Evolutionary conservation across 2,329 filamentous ascomycete species (phyloP).

Genomic region (Exserohilum turcica): DNA sequence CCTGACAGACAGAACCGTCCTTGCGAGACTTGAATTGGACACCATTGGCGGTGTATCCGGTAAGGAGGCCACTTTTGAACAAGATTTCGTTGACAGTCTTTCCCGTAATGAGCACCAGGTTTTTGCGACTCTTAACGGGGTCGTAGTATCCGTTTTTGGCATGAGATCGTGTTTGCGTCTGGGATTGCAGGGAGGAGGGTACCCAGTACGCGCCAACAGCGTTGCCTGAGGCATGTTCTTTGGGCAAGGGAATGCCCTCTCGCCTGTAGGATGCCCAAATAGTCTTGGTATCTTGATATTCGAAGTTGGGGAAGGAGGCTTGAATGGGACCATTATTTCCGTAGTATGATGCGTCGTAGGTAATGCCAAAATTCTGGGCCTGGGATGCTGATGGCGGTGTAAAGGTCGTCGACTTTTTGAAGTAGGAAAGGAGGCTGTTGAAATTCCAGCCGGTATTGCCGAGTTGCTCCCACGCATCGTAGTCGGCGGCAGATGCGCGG

Average conservation of each 20-base stretch:
- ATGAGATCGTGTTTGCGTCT: conserved; percentile 42
- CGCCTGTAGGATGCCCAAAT: conserved; percentile 30
- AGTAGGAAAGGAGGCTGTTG: conserved; percentile 36
- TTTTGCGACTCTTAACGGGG: conserved; percentile 26
- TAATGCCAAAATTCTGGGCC: conserved; percentile 27
- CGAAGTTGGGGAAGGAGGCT: conserved; percentile 34
- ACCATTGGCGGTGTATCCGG: conserved; percentile 25
- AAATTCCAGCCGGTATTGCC: conserved; percentile 58
- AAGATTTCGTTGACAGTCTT: conserved; percentile 35
- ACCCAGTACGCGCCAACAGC: conserved; percentile 39
- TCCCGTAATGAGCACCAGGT: conserved; percentile 28
- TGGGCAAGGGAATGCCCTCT: conserved; percentile 23
- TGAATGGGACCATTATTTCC: conserved; percentile 31
- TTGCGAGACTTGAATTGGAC: conserved; percentile 27
- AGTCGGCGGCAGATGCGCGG: conserved; percentile 44
- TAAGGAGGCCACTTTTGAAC: conserved; percentile 22
- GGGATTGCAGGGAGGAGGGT: conserved; percentile 30
- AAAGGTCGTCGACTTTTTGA: conserved; percentile 39
- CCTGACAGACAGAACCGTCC: conserved; percentile 24
- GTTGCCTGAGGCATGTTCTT: conserved; percentile 35
- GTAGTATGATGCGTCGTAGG: conserved; percentile 33
- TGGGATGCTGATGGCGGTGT: conserved; percentile 20
- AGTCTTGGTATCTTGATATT: conserved; percentile 28
- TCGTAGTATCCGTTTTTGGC: conserved; percentile 39
- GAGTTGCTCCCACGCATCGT: conserved; percentile 62